Base-by-base conservation (phyloP, 306 rosid species). In the Cyamopsis tetragonoloba region DNA sequence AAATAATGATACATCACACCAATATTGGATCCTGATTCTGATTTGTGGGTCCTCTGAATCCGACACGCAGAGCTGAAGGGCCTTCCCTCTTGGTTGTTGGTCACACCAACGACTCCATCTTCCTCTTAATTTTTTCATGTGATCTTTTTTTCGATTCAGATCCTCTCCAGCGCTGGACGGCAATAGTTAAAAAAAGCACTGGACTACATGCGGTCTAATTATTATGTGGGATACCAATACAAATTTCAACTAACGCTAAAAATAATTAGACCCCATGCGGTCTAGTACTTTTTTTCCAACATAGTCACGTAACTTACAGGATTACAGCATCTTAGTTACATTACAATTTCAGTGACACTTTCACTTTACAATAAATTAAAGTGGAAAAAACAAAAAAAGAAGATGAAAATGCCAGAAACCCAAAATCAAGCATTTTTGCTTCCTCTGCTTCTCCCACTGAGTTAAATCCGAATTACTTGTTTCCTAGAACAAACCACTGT, bases 31-130 rank as follows among this genome's bases (percentile, higher is more conserved):
- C 87, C 86, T 76, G 87, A 77, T 87, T 80, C 91, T 82, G 96
- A 88, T 88, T 76, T 91, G 90, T 86, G 91, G 89, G 96, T 79
- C 84, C 88, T 63, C 73, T 80, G 26, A 71, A 77, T 80, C 91
- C 86, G 73, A 85, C 82, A 84, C 66, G 71, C 79, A 70, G 79
- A 78, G 80, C 81, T 74, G 51, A 66, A 43, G 62, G 62, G 79
- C 80, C 83, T 76, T 75, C 58, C 35, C 56, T 69, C 63, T 60
- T 79, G 86, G 87, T 82, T 83, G 93, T 82, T 84, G 85, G 88
- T 74, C 84, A 68, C 79, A 80, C 85, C 78, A 87, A 85, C 91
- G 73, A 87, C 89, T 82, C 83, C 66, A 61, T 67, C 70, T 34
- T 44, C 73, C 63, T 42, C 71, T 70, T 57, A 62, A 73, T 71